Conservation (phyloP, 192 early-diverging fungal species). For the Entomortierella parvispora region DNA sequence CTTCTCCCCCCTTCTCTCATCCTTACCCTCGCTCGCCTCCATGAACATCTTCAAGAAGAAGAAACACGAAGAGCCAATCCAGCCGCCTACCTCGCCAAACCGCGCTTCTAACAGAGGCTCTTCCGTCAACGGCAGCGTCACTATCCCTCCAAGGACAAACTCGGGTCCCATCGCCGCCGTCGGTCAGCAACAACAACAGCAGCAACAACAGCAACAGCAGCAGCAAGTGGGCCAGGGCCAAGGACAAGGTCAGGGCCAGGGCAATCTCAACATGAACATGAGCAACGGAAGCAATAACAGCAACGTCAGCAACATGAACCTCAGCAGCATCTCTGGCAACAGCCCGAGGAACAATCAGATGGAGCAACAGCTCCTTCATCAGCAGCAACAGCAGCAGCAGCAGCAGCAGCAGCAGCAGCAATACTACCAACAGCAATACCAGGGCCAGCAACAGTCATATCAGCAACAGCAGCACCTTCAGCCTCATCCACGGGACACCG, state of each 20-base stretch:
- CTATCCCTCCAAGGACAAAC: conserved; percentile 13
- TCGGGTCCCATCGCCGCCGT: neutral
- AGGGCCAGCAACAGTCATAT: neutral
- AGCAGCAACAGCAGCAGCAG: conserved; percentile 10
- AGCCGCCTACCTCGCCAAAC: conserved; percentile 11
- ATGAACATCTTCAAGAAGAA: conserved; percentile 39
- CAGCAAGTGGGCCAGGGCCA: conserved; percentile 15
- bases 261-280: conserved; percentile 18
- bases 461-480: neutral
- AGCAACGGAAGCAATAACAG: conserved; percentile 25
- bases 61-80: conserved; percentile 12
- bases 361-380: conserved; percentile 18
- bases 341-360: conserved; percentile 27
- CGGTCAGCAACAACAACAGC: conserved; percentile 12
- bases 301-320: conserved; percentile 16
- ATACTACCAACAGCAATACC: conserved; percentile 4
- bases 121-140: conserved; percentile 21
- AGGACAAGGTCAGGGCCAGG: conserved; percentile 11
- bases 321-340: conserved; percentile 14
- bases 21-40: neutral
- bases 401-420: conserved; percentile 17
- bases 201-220: conserved; percentile 13
- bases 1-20: neutral
- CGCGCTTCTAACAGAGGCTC: conserved; percentile 22
- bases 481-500: conserved; percentile 8